Percentiles rank a stretch among this genome's conserved stretches.
phyloP scores from a whole-genome alignment of 306 rosid species.

The Pyrus betulifolia region DNA sequence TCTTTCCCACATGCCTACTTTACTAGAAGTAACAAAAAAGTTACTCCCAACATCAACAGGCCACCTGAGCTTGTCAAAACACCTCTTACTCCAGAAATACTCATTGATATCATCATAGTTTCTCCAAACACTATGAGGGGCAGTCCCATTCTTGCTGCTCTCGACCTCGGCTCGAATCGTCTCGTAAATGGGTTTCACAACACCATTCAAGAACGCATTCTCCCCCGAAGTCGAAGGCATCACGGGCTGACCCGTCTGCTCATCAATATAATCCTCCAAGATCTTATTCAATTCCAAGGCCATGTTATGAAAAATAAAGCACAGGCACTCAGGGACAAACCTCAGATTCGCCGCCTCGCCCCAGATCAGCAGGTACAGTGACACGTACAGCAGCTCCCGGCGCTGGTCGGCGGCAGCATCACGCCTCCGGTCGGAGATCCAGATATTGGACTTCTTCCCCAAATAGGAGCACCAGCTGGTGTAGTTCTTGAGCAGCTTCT shows the following conservation, averaged over 20 bases:
- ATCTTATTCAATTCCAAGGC: constrained; percentile 75
- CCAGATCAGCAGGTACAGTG: constrained; percentile 75
- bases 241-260: constrained; percentile 80
- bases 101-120: constrained; percentile 92
- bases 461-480: constrained; percentile 75
- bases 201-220: constrained; percentile 56
- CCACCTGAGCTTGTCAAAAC: constrained; percentile 89
- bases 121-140: constrained; percentile 84
- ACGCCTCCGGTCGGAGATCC: constrained; percentile 56
- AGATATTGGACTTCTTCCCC: constrained; percentile 76
- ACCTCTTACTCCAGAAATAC: constrained; percentile 83
- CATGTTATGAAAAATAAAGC: constrained; percentile 82
- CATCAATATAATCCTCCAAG: constrained; percentile 81
- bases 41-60: constrained; percentile 71
- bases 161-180: constrained; percentile 75
- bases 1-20: constrained; percentile 77
- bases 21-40: constrained; percentile 51
- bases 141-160: constrained; percentile 66
- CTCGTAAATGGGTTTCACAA: constrained; percentile 81
- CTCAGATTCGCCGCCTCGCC: constrained; percentile 91
- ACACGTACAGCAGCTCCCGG: constrained; percentile 79
- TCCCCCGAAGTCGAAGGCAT: constrained; percentile 71
- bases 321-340: constrained; percentile 73
- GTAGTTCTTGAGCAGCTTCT: constrained; percentile 70
- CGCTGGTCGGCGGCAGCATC: constrained; percentile 43